Evolutionary conservation across 331 rosid species (phyloP).

Genomic region (Phaseolus coccineus): DNA sequence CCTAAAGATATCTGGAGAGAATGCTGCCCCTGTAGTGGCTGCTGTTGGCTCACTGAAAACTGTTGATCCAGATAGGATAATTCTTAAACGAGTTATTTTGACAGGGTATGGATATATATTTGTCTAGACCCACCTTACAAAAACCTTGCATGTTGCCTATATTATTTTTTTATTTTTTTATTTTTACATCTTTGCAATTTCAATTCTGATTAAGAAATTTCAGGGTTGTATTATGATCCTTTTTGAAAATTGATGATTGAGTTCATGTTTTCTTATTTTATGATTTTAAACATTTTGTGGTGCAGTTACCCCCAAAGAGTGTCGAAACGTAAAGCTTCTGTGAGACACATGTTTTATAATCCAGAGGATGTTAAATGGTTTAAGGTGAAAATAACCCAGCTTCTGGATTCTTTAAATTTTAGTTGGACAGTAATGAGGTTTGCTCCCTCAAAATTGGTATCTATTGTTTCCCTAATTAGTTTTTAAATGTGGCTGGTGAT

Average conservation of each 20-base stretch:
- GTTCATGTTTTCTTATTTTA: constrained; percentile 7
- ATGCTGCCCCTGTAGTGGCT: constrained; percentile 65
- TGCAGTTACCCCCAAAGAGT: constrained; percentile 98
- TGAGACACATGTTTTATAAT: constrained; percentile 84
- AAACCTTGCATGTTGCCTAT: neutral
- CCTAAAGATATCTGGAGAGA: constrained; percentile 65
- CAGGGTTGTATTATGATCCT: neutral
- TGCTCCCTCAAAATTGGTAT: constrained; percentile 9
- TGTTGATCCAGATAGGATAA: constrained; percentile 84
- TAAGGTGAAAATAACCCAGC: constrained; percentile 61
- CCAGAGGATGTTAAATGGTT: constrained; percentile 99
- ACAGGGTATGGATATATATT: constrained; percentile 71
- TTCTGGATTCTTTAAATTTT: constrained; percentile 28
- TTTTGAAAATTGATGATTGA: constrained; percentile 16
- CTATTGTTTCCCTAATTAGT: constrained; percentile 26
- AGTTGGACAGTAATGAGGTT: neutral
- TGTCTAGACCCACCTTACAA: constrained; percentile 2
- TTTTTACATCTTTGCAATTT: constrained; percentile 7
- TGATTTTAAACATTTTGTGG: constrained; percentile 40
- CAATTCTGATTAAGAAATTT: constrained; percentile 4
- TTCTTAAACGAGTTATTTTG: constrained; percentile 85
- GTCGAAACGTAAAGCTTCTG: constrained; percentile 85
- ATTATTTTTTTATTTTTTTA: constrained; percentile 18
- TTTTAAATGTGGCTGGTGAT: constrained; percentile 49
- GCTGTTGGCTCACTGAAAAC: constrained; percentile 89